A percentile compares a stretch with the other conserved stretches of the same genome.
Conservation (phyloP, 225 moss, liverwort and hornwort species). For the Asterella californica region DNA sequence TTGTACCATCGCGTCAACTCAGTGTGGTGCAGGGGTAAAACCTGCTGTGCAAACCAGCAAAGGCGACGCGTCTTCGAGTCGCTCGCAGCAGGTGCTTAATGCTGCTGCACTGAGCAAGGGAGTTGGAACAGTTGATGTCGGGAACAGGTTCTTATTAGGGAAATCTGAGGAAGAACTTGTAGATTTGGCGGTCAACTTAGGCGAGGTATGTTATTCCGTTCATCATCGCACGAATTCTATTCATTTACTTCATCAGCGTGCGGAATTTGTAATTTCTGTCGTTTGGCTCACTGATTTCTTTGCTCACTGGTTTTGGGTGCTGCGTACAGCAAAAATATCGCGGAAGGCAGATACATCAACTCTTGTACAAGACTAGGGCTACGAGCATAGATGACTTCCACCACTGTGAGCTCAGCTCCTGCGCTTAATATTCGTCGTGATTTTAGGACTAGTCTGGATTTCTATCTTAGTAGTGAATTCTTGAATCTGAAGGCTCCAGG, state of each 20-base stretch:
- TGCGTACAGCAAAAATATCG: slow-evolving; percentile 86
- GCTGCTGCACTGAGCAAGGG: neutral
- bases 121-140: neutral
- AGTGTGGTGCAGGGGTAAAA: neutral
- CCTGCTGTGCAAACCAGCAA: slow-evolving; percentile 11
- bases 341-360: slow-evolving; percentile 89
- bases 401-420: slow-evolving; percentile 52
- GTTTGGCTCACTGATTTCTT: neutral
- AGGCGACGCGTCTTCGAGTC: neutral
- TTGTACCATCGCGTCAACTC: neutral
- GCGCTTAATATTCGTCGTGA: neutral
- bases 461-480: neutral
- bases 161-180: slow-evolving; percentile 73
- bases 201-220: slow-evolving; percentile 46
- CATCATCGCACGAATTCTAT: slow-evolving; percentile 5
- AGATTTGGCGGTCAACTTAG: slow-evolving; percentile 57
- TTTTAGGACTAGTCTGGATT: neutral
- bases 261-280: neutral
- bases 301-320: neutral
- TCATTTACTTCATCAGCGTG: neutral
- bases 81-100: neutral
- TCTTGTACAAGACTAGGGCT: slow-evolving; percentile 84
- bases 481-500: neutral
- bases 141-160: slow-evolving; percentile 55
- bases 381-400: slow-evolving; percentile 63